phyloP scores from a whole-genome alignment of 148 eudicot genomes.

The Cornus suecica region DNA sequence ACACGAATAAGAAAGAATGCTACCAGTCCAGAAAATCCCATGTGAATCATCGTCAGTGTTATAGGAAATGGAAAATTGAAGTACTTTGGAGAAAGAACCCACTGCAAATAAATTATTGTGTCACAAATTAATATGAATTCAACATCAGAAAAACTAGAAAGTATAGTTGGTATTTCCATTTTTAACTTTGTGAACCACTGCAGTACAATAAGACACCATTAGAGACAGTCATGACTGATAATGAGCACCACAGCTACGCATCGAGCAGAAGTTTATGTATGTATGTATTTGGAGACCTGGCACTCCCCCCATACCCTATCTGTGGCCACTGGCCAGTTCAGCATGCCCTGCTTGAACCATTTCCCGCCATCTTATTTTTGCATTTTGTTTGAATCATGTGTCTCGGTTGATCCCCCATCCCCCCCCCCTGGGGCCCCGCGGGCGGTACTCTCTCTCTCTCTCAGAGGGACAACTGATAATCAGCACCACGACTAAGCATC shows the following conservation, averaged over 20 bases:
- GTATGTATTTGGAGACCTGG: neutral
- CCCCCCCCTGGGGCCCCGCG: no score
- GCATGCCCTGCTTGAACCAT: neutral
- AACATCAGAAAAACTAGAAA: neutral
- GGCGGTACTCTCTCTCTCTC: no score
- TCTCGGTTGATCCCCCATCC: no score
- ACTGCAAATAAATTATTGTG: slow-evolving; percentile 48
- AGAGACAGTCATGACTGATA: neutral
- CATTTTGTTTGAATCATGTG: no score
- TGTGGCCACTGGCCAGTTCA: neutral
- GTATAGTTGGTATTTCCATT: neutral
- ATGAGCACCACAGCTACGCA: neutral
- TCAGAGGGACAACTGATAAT: no score
- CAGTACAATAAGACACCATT: neutral
- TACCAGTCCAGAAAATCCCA: slow-evolving; percentile 94
- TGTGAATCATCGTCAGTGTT: slow-evolving; percentile 97
- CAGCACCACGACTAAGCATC: no score
- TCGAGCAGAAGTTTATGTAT: neutral
- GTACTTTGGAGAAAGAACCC: slow-evolving; percentile 99
- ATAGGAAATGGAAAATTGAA: slow-evolving; percentile 97
- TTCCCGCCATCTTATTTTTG: no score
- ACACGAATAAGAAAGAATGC: slow-evolving; percentile 92
- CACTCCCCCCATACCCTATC: no score
- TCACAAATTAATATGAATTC: neutral
- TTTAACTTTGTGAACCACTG: neutral